Percentiles rank a stretch among this genome's conserved stretches.
phyloP scores from a whole-genome alignment of 2,329 filamentous ascomycete genomes.

The Hypoxylon sp. region DNA sequence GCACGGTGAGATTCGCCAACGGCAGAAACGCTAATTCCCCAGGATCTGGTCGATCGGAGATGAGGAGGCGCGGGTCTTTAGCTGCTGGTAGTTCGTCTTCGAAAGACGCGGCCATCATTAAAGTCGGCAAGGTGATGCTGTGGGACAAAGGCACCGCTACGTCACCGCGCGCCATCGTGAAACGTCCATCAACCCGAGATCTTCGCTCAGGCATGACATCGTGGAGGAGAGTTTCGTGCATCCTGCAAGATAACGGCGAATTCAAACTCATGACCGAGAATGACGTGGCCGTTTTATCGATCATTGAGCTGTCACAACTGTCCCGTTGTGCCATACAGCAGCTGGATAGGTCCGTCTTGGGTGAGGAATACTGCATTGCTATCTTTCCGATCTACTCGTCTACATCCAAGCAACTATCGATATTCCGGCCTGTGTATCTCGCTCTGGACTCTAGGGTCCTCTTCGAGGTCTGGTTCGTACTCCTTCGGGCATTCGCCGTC shows the following conservation, averaged over 20 bases:
- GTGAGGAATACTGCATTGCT: constrained; percentile 93
- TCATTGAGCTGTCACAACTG: constrained; percentile 88
- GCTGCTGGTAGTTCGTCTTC: constrained; percentile 50
- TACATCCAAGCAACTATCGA: constrained; percentile 76
- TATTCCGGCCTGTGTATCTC: constrained; percentile 89
- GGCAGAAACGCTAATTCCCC: constrained; percentile 55
- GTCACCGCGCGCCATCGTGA: constrained; percentile 68
- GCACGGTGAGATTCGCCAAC: constrained; percentile 66
- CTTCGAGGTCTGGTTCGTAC: constrained; percentile 98
- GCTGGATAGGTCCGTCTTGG: constrained; percentile 88
- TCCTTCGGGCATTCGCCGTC: constrained; percentile 90
- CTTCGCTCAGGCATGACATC: constrained; percentile 66
- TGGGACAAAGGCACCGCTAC: constrained; percentile 82
- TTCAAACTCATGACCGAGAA: constrained; percentile 91
- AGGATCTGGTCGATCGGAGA: constrained; percentile 57
- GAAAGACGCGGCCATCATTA: constrained; percentile 88
- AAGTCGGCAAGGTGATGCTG: constrained; percentile 89
- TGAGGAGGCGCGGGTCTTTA: constrained; percentile 58
- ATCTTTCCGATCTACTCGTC: constrained; percentile 94
- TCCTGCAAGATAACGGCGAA: constrained; percentile 93
- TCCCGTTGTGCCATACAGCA: constrained; percentile 92
- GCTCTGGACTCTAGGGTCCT: constrained; percentile 86
- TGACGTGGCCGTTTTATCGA: constrained; percentile 81
- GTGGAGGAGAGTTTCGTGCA: constrained; percentile 92
- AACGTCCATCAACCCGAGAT: constrained; percentile 69